These are phyloP conservation scores for Bathelium albidoporum DNA, from an alignment of 495 filamentous ascomycete species.

Conservation along the genomic window DNA sequence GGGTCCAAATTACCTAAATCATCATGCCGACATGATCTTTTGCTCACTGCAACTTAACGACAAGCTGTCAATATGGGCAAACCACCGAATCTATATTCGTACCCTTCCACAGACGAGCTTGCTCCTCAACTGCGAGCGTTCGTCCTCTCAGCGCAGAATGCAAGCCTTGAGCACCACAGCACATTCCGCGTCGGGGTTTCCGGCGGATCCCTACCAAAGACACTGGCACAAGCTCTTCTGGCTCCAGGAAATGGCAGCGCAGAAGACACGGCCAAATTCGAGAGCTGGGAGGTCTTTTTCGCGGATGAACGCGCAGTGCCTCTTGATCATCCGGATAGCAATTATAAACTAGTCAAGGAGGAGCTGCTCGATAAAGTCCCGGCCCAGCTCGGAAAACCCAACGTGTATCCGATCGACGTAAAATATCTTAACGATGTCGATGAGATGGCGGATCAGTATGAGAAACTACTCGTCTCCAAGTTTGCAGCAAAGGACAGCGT, in stretches of 20 bases:
- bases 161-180: conserved; percentile 65
- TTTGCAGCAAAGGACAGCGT: conserved; percentile 35
- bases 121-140: conserved; percentile 68
- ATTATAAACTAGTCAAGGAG: conserved; percentile 77
- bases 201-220: conserved; percentile 83
- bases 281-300: conserved; percentile 96
- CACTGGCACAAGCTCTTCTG: conserved; percentile 73
- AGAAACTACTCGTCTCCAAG: conserved; percentile 67
- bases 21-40: too few species aligned
- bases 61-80: conserved; percentile 49
- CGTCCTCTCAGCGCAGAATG: conserved; percentile 66
- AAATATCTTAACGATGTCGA: conserved; percentile 68
- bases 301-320: conserved; percentile 94
- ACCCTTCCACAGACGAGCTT: conserved; percentile 54
- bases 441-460: conserved; percentile 88
- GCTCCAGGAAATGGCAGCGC: conserved; percentile 42
- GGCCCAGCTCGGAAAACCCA: conserved; percentile 48
- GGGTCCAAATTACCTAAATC: neutral
- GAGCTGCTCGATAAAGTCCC: conserved; percentile 86
- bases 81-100: conserved; percentile 79
- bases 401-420: conserved; percentile 66
- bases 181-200: conserved; percentile 88
- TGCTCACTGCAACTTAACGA: too few species aligned
- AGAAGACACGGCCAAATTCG: conserved; percentile 60
- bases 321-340: conserved; percentile 84